Evolutionary conservation across 2,329 filamentous ascomycete species (phyloP), one percentile per base, ranked within the genome.

Genomic region (Aspergillus glaucus): DNA sequence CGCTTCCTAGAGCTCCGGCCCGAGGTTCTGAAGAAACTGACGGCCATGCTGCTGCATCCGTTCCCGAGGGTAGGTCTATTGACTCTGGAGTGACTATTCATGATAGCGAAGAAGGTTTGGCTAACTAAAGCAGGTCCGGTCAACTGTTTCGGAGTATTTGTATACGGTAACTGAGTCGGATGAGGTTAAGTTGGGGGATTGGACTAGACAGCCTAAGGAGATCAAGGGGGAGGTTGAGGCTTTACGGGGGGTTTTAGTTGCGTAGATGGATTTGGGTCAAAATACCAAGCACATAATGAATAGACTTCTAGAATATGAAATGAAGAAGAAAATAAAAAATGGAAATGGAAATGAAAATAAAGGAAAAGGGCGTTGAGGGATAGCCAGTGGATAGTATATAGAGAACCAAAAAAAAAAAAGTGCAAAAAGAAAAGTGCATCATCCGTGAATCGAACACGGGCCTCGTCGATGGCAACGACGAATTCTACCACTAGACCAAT

Each of bases 1-100:
- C 63, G 67, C n/a, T 65, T 78, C n/a, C 68, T 73, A 21, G 71
- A 72, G 1, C 69, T 80, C 6, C 69, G 72, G 7, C 73, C 74
- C 49, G 77, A 79, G 17, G 86, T 85, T 3, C 67, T 83, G 47
- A 82, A 79, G 62, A 87, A 90, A 64, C 71, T 96, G 37, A 79
- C 79, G 0, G 82, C 79, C 19, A 80, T 95, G 74, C 72, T 95
- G 54, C 69, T 82, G 49, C 92, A 95, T 72, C 88, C 88, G 1
- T 95, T 88, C 75, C 89, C 91, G 5, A 80, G 80, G 60, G 82
- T 94, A 57, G 71, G 84, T 59, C 21, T 26, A 14, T 10, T 44
- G n/a, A 39, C 32, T 19, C 21, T 12, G 4, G 14, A 26, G 17
- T 22, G 15, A 6, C 3, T 44, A 10, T 37, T 44, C 52, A 21